Percentiles rank a stretch among this genome's conserved stretches.
These are phyloP conservation scores for Ceratocystis destructans DNA, from an alignment of 2,329 filamentous ascomycete genomes.

Conservation along the genomic window DNA sequence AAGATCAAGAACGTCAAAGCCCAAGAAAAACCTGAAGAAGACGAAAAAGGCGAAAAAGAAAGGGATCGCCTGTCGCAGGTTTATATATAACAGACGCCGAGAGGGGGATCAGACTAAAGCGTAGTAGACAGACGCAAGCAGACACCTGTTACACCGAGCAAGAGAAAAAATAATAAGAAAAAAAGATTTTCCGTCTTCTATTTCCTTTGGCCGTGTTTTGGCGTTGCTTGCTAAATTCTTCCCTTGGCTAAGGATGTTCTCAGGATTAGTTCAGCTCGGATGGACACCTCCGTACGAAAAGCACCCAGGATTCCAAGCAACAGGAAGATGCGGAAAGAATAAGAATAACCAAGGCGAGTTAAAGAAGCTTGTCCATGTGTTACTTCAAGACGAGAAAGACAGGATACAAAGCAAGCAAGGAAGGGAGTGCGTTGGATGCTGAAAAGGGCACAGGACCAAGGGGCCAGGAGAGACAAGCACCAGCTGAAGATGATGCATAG, in stretches of 20 bases:
- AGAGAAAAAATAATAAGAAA: neutral
- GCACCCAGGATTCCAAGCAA: constrained; percentile 1
- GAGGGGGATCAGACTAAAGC: neutral
- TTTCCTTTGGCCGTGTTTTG: neutral
- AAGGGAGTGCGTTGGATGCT: neutral
- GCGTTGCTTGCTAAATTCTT: neutral
- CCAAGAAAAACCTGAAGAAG: neutral
- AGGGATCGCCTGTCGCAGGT: neutral
- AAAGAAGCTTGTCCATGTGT: neutral
- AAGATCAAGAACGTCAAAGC: neutral
- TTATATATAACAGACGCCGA: neutral
- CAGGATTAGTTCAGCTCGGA: constrained; percentile 7
- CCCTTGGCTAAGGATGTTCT: constrained; percentile 3
- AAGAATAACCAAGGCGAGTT: neutral
- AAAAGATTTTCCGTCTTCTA: neutral
- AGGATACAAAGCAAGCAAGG: neutral
- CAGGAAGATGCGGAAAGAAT: neutral
- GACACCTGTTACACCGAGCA: neutral
- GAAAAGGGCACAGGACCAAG: neutral
- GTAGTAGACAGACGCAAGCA: neutral
- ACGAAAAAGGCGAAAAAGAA: neutral
- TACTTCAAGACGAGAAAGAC: neutral
- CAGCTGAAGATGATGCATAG: neutral
- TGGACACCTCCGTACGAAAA: neutral
- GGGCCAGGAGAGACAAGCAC: neutral